phyloP scores from a whole-genome alignment of 2,329 filamentous ascomycete genomes.

The Apiospora aurea region DNA sequence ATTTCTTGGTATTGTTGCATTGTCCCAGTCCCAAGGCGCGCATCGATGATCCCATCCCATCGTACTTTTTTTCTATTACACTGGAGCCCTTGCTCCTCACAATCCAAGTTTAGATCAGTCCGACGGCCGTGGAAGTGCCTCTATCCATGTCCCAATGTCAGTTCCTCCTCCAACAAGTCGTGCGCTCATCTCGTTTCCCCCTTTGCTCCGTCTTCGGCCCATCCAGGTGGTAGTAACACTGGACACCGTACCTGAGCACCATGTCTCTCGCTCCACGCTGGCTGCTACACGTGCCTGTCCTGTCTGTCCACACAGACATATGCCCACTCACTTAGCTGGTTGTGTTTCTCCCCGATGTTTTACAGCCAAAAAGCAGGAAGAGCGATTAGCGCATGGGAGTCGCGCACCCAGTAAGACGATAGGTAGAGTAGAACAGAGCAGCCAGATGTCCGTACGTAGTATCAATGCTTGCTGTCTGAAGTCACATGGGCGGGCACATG shows the following conservation, averaged over 20 bases:
- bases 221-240: background rate
- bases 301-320: conserved; percentile 20
- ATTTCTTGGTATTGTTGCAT: conserved; percentile 17
- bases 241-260: conserved; percentile 6
- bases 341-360: conserved; percentile 7
- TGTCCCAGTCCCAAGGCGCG: conserved; percentile 17
- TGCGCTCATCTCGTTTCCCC: background rate
- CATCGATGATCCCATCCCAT: conserved; percentile 21
- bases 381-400: conserved; percentile 10
- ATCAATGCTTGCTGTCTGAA: background rate
- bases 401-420: background rate
- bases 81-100: background rate
- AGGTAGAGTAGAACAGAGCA: background rate
- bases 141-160: conserved; percentile 13
- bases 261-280: conserved; percentile 14
- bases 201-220: conserved; percentile 14
- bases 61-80: conserved; percentile 17
- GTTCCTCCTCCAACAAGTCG: conserved; percentile 2
- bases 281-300: conserved; percentile 9
- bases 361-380: background rate
- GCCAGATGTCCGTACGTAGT: background rate
- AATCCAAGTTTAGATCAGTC: conserved; percentile 20
- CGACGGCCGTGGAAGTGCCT: background rate
- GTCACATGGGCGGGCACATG: conserved; percentile 1
- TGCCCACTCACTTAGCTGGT: background rate